Evolutionary conservation across 441 rosid species (phyloP).

Genomic region (Gossypium davidsonii): DNA sequence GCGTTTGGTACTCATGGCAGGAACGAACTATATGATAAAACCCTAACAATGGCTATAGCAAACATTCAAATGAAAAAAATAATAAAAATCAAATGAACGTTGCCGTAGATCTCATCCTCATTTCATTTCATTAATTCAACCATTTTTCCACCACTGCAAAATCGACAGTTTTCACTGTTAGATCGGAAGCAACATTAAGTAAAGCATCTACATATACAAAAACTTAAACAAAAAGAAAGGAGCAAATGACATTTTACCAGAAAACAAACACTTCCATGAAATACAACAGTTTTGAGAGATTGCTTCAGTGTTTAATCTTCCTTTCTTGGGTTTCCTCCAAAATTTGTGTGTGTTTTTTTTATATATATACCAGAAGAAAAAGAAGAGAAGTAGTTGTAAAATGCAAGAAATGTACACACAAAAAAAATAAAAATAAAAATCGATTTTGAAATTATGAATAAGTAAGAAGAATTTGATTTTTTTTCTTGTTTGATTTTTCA

Average conservation of each 20-base stretch:
- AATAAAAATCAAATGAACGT: not conserved
- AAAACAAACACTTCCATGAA: not conserved
- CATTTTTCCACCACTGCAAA: slow-evolving; percentile 4
- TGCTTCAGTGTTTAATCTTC: not conserved
- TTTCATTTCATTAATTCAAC: not conserved
- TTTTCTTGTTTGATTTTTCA: not conserved
- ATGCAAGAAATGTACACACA: not conserved
- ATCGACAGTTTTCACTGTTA: slow-evolving; percentile 20
- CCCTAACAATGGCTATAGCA: slow-evolving; percentile 26
- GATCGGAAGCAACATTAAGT: slow-evolving; percentile 23
- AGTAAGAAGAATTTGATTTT: not conserved
- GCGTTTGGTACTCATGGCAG: slow-evolving; percentile 90
- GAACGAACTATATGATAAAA: slow-evolving; percentile 24
- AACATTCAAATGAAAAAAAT: slow-evolving; percentile 23
- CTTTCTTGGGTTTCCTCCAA: not conserved
- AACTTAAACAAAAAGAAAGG: slow-evolving; percentile 16
- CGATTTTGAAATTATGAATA: not conserved
- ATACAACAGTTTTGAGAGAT: not conserved
- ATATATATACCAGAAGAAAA: not conserved
- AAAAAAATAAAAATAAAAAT: not conserved
- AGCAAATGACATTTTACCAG: slow-evolving; percentile 11
- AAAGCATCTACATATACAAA: slow-evolving; percentile 11
- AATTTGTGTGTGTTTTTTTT: not conserved
- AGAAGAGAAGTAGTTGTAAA: not conserved
- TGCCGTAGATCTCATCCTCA: slow-evolving; percentile 5